Evolutionary conservation across 257 asterid genomes (phyloP), one percentile per base, ranked within the genome.

Genomic region (Nicotiana benthamiana): DNA sequence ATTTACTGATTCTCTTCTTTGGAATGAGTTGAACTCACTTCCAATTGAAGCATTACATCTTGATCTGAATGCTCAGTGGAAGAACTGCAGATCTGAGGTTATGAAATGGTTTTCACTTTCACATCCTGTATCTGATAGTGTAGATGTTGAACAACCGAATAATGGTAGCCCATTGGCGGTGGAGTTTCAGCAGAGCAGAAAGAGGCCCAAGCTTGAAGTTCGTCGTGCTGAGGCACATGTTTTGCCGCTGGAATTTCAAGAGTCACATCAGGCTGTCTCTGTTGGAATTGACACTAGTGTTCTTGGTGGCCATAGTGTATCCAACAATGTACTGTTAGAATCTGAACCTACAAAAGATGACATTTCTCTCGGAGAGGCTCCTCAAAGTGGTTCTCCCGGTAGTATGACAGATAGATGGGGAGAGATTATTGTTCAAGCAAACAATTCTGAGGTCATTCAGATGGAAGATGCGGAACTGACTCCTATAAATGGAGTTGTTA

Each of bases 141-240:
- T 86, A 79, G 92, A 85, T 51, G 59, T 81, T 57, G 95, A 90
- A 67, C 92, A 86, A 67, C 84, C 87, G 24, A 79, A 72, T 61
- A 82, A 84, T 86, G 93, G 89, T 27, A 83, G 86, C 86, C 87
- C 94, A 36, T 60, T 79, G 81, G 64, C 88, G 57, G 32, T 83
- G 66, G 96, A 85, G 82, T 79, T 85, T 75, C 98, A 92, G 87
- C 80, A 75, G 61, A 88, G 92, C 88, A 87, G 92, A 80, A 96
- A 96, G 87, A 90, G 99, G 90, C 89, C 97, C 61, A 96, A 96
- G 90, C 97, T 96, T 79, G 99, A 94, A 92, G 89, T 94, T 86
- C 97, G 99, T 75, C 99, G 99, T 57, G 97, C 98, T 80, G 99
- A 96, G 85, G 81, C 91, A 43, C 94, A 93, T 85, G 83, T 83